Percentiles rank a stretch among this genome's conserved stretches.
Evolutionary conservation across 108 stramenopile species (phyloP).

Genomic region (Fistulifera pelliculosa): DNA sequence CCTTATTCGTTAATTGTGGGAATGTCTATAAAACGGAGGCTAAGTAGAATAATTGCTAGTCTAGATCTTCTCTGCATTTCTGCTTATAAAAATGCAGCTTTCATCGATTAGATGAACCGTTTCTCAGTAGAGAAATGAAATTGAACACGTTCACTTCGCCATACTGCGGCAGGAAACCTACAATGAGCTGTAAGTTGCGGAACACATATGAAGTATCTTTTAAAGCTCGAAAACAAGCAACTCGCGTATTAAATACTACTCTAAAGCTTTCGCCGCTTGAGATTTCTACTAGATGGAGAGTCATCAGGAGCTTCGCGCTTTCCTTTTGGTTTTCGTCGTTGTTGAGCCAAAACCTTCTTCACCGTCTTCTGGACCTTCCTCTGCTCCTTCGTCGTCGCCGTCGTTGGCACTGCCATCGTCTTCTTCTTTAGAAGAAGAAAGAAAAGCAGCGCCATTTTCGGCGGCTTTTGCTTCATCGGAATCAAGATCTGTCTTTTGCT

Average conservation of each 20-base stretch:
- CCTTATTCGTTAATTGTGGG: too few relatives aligned
- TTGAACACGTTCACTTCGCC: too few relatives aligned
- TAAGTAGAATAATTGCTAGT: too few relatives aligned
- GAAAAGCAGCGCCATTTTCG: neutral
- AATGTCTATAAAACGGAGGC: too few relatives aligned
- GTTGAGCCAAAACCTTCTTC: neutral
- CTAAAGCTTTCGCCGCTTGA: neutral
- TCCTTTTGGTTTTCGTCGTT: neutral
- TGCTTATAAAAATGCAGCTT: too few relatives aligned
- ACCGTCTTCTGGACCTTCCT: conserved; percentile 1
- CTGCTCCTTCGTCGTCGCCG: conserved; percentile 12
- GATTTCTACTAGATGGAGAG: neutral
- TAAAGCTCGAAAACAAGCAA: neutral
- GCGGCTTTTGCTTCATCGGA: conserved; percentile 3
- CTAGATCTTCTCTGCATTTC: too few relatives aligned
- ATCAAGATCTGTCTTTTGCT: neutral
- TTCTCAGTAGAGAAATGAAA: too few relatives aligned
- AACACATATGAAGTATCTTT: too few relatives aligned
- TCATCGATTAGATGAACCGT: too few relatives aligned
- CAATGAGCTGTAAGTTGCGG: too few relatives aligned
- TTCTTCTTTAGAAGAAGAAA: neutral
- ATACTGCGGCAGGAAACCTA: too few relatives aligned
- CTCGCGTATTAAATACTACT: neutral
- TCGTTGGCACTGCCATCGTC: conserved; percentile 9
- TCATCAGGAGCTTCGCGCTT: neutral